These are phyloP conservation scores for Colletotrichum viniferum DNA, from an alignment of 2,329 filamentous ascomycete species.

Conservation along the genomic window DNA sequence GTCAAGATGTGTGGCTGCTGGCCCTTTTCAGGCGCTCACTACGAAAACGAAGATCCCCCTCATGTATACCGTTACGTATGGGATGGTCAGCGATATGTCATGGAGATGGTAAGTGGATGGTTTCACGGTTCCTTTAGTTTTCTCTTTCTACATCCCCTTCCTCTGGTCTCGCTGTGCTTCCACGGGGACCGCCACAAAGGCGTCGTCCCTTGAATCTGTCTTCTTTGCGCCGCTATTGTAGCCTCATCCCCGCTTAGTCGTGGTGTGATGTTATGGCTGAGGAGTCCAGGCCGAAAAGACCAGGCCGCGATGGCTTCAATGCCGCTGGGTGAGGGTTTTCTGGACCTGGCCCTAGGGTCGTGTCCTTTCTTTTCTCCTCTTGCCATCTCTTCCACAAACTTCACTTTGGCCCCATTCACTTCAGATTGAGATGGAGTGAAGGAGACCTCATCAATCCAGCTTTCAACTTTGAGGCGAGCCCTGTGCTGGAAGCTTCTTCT, in stretches of 20 bases:
- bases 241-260: neutral
- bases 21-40: slow-evolving; percentile 51
- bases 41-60: slow-evolving; percentile 47
- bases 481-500: neutral
- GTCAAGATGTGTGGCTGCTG: slow-evolving; percentile 58
- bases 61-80: slow-evolving; percentile 43
- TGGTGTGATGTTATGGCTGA: neutral
- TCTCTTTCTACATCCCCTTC: neutral
- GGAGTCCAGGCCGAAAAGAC: neutral
- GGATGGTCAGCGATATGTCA: slow-evolving; percentile 39
- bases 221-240: neutral
- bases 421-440: neutral
- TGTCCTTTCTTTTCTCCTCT: neutral
- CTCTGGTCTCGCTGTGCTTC: neutral
- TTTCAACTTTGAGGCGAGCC: neutral
- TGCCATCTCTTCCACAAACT: neutral
- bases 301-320: neutral
- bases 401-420: neutral
- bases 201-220: neutral
- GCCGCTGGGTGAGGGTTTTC: neutral
- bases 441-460: neutral
- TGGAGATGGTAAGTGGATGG: slow-evolving; percentile 42
- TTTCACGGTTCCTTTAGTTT: neutral
- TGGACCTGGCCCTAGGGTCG: neutral
- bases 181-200: neutral